Conservation (phyloP, 2,329 filamentous ascomycete species). For the Setomelanomma holmii region DNA sequence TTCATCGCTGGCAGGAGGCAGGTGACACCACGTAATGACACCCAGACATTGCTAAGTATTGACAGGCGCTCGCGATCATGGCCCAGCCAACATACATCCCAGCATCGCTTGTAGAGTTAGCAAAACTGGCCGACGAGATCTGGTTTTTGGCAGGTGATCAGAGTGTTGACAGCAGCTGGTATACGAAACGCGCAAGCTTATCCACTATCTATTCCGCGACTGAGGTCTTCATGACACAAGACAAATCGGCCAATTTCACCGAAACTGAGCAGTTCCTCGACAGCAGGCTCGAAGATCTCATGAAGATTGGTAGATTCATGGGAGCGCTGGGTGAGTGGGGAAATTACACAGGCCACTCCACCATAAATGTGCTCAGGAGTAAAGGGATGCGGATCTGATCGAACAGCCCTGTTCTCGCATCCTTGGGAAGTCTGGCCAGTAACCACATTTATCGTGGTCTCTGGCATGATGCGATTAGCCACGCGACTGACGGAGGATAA, state of each 20-base stretch:
- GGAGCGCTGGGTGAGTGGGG: constrained; percentile 75
- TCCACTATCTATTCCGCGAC: constrained; percentile 72
- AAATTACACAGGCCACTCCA: constrained; percentile 79
- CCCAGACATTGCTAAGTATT: constrained; percentile 1
- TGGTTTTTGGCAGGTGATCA: constrained; percentile 84
- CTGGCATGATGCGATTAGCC: neutral
- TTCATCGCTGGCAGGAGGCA: constrained; percentile 87
- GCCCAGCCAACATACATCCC: constrained; percentile 81
- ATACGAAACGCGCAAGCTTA: constrained; percentile 72
- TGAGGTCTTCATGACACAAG: constrained; percentile 94
- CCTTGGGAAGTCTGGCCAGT: too few relatives aligned
- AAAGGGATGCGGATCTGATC: constrained; percentile 80
- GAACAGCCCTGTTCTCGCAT: too few relatives aligned
- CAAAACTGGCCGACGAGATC: constrained; percentile 87
- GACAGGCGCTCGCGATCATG: constrained; percentile 86
- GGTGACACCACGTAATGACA: constrained; percentile 37
- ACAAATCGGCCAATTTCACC: constrained; percentile 72
- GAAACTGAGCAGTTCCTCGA: constrained; percentile 84
- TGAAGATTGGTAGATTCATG: constrained; percentile 67
- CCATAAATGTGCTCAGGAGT: constrained; percentile 83
- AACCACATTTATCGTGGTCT: too few relatives aligned
- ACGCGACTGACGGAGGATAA: too few relatives aligned
- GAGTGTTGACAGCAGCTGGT: constrained; percentile 87
- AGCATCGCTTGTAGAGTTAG: constrained; percentile 78
- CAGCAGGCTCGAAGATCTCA: constrained; percentile 74